Percentiles rank a stretch among this genome's conserved stretches.
phyloP scores from a whole-genome alignment of 2,329 filamentous ascomycete species.

The Tolypocladium guangdongense region DNA sequence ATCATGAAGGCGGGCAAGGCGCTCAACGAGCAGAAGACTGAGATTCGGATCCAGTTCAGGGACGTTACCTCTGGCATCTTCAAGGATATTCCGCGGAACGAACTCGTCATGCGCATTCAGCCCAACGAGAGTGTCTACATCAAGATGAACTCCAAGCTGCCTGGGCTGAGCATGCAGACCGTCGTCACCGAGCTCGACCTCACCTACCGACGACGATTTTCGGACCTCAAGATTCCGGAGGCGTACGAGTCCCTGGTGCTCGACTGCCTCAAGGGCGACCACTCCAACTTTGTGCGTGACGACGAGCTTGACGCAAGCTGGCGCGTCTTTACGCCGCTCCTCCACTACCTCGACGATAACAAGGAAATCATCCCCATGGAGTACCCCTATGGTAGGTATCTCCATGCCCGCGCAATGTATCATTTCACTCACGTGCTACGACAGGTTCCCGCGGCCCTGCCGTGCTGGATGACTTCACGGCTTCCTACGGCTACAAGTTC shows the following conservation, averaged over 20 bases:
- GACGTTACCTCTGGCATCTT: slow-evolving; percentile 99
- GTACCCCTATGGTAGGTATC: slow-evolving; percentile 83
- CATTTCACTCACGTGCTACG: not conserved
- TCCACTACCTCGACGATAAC: slow-evolving; percentile 98
- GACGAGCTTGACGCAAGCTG: slow-evolving; percentile 96
- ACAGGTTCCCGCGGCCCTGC: slow-evolving; percentile 90
- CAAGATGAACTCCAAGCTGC: slow-evolving; percentile 99
- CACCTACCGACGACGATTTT: slow-evolving; percentile 96
- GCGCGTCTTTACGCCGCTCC: slow-evolving; percentile 94
- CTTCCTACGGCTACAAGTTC: slow-evolving; percentile 98
- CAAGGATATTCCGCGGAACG: slow-evolving; percentile 98
- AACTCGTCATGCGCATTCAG: slow-evolving; percentile 97
- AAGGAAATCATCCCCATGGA: slow-evolving; percentile 99
- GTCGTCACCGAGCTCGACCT: slow-evolving; percentile 97
- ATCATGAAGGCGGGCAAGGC: slow-evolving; percentile 99
- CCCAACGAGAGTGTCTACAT: slow-evolving; percentile 99
- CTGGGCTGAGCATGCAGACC: slow-evolving; percentile 97
- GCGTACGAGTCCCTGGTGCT: slow-evolving; percentile 97
- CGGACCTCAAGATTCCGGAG: slow-evolving; percentile 97
- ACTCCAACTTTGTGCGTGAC: slow-evolving; percentile 98
- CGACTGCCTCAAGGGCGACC: slow-evolving; percentile 95
- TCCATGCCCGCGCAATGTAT: too few relatives aligned
- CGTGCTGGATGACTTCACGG: slow-evolving; percentile 94
- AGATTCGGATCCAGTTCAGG: slow-evolving; percentile 98
- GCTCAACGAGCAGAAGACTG: slow-evolving; percentile 98